phyloP scores from a whole-genome alignment of 208 protist genomes.

The Leptomonas pyrrhocoris region DNA sequence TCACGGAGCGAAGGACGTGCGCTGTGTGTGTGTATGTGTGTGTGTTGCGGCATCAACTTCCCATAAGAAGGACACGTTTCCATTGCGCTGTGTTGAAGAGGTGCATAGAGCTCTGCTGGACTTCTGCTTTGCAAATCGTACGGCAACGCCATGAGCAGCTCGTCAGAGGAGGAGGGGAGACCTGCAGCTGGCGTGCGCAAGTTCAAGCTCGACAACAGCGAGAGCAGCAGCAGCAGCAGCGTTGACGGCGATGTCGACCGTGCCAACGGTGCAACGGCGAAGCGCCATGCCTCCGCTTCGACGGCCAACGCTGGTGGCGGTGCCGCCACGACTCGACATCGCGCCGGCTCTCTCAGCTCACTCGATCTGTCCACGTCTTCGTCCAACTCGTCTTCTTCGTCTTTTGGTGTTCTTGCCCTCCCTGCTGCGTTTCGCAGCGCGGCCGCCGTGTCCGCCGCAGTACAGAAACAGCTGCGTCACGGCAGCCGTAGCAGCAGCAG shows the following conservation, averaged over 20 bases:
- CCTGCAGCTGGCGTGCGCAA: not conserved
- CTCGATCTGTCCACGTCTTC: conserved; percentile 18
- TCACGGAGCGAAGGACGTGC: no score
- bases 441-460: conserved; percentile 4
- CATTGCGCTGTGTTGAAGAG: no score
- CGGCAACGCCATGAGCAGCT: not conserved
- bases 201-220: not conserved
- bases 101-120: not conserved
- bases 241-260: not conserved
- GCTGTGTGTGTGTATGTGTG: no score
- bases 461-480: not conserved
- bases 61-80: no score
- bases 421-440: conserved; percentile 12
- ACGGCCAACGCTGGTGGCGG: not conserved
- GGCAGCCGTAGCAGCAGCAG: not conserved
- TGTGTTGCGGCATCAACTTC: no score
- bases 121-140: not conserved
- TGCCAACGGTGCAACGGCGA: no score
- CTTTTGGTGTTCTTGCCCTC: not conserved
- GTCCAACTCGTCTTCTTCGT: conserved; percentile 4
- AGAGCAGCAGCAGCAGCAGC: conserved; percentile 12
- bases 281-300: no score
- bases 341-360: conserved; percentile 3
- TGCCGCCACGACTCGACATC: not conserved
- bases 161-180: not conserved